Evolutionary conservation across 441 rosid species (phyloP).

Genomic region (Populus tomentosa): DNA sequence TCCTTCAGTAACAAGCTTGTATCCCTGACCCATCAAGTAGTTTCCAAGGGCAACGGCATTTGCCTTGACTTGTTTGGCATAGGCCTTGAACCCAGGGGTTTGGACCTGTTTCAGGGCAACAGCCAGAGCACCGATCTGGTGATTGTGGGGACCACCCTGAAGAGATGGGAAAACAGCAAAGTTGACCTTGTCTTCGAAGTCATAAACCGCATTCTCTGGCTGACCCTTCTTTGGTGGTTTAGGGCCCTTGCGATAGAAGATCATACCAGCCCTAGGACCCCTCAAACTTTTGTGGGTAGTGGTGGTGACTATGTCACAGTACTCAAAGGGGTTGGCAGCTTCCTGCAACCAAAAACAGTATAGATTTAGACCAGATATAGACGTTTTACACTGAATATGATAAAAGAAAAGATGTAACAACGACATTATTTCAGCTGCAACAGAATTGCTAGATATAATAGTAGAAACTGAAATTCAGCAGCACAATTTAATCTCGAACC

Average conservation of each 20-base stretch:
- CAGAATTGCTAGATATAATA: background rate
- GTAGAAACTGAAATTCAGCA: background rate
- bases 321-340: conserved; percentile 92
- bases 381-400: background rate
- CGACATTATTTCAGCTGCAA: too few species aligned
- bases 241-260: conserved; percentile 95
- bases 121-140: conserved; percentile 99
- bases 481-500: background rate
- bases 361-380: background rate
- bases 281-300: conserved; percentile 99
- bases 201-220: conserved; percentile 85
- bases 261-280: conserved; percentile 99
- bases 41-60: conserved; percentile 92
- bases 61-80: conserved; percentile 97
- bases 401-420: background rate
- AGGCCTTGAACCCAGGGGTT: conserved; percentile 80
- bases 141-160: conserved; percentile 99
- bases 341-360: conserved; percentile 43
- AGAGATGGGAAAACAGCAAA: conserved; percentile 94
- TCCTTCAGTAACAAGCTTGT: conserved; percentile 89
- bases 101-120: conserved; percentile 89
- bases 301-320: conserved; percentile 94
- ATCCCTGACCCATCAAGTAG: conserved; percentile 71
- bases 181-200: conserved; percentile 97
- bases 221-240: conserved; percentile 97